These are phyloP conservation scores for Quercus variabilis DNA, from an alignment of 306 rosid species.

Conservation along the genomic window DNA sequence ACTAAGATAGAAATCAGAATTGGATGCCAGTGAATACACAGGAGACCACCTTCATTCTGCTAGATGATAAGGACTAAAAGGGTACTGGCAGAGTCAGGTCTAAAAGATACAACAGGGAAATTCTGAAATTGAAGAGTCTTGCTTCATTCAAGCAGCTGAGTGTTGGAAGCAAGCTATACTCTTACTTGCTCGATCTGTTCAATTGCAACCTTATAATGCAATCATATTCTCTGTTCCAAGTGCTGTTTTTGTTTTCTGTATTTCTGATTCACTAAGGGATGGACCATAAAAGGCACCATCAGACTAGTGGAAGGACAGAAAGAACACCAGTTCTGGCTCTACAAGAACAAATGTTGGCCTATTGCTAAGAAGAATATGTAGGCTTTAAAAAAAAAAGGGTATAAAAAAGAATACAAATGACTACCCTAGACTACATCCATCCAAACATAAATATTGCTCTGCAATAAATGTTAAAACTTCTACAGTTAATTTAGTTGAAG, in stretches of 20 bases:
- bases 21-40: neutral
- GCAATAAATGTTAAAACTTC: neutral
- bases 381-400: neutral
- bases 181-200: too few relatives aligned
- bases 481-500: neutral
- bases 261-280: too few relatives aligned
- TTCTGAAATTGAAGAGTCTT: neutral
- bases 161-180: neutral
- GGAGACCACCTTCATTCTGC: neutral
- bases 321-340: neutral
- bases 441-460: neutral
- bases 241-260: too few relatives aligned
- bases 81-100: neutral
- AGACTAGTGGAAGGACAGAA: neutral
- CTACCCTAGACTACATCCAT: neutral
- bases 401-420: neutral
- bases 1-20: neutral
- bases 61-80: neutral
- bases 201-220: too few relatives aligned
- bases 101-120: neutral
- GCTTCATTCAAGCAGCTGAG: neutral
- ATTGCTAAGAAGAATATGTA: neutral
- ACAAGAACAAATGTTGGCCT: neutral
- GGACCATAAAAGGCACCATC: neutral
- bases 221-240: too few relatives aligned